Evolutionary conservation across 305 asterid species (phyloP).

Genomic region (Ajuga reptans): DNA sequence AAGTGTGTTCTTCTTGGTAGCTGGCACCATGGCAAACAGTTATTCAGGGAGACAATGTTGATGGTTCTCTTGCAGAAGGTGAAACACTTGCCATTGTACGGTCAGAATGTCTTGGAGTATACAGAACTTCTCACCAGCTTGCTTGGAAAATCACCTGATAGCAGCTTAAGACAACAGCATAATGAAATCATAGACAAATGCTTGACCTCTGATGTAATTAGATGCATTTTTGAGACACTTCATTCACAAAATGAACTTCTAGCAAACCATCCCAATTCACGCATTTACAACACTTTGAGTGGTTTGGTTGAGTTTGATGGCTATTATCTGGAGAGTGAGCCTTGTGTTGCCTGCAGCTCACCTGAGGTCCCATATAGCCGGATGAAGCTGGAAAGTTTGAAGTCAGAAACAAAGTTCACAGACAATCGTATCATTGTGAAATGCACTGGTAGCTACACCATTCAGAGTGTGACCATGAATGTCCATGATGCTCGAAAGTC

Average conservation of each 20-base stretch:
- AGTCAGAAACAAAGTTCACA: slow-evolving; percentile 97
- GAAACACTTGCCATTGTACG: slow-evolving; percentile 77
- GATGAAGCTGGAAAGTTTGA: slow-evolving; percentile 96
- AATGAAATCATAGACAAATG: slow-evolving; percentile 73
- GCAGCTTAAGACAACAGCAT: slow-evolving; percentile 50
- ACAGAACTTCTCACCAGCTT: slow-evolving; percentile 79
- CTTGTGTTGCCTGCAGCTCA: slow-evolving; percentile 99
- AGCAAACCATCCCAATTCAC: slow-evolving; percentile 99
- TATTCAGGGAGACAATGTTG: slow-evolving; percentile 72
- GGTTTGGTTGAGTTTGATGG: slow-evolving; percentile 99
- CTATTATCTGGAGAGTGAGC: slow-evolving; percentile 99
- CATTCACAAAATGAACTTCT: slow-evolving; percentile 94
- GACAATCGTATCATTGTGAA: slow-evolving; percentile 97
- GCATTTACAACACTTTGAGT: slow-evolving; percentile 92
- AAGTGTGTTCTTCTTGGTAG: slow-evolving; percentile 77
- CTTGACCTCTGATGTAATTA: slow-evolving; percentile 75
- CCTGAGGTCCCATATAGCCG: slow-evolving; percentile 98
- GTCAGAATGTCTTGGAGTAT: slow-evolving; percentile 81
- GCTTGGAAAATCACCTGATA: slow-evolving; percentile 75
- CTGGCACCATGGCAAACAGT: slow-evolving; percentile 88
- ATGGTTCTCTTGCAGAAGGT: slow-evolving; percentile 74
- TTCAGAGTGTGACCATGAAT: slow-evolving; percentile 95
- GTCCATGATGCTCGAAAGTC: slow-evolving; percentile 98
- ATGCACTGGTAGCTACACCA: slow-evolving; percentile 99
- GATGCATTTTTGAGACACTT: slow-evolving; percentile 79